Evolutionary conservation across 495 filamentous ascomycete genomes (phyloP).

Genomic region (Podospora sp.): DNA sequence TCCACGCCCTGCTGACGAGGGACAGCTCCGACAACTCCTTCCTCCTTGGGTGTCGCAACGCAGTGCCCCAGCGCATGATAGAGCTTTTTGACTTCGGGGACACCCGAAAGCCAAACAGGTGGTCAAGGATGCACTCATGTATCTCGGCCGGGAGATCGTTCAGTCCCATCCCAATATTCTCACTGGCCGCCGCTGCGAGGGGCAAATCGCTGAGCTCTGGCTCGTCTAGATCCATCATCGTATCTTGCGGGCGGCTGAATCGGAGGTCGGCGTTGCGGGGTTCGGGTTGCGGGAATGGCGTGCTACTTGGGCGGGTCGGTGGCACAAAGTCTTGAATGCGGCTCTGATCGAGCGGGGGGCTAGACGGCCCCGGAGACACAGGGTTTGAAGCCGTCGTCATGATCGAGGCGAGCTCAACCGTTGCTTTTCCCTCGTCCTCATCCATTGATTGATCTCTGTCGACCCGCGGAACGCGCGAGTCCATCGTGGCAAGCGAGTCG

Average conservation of each 20-base stretch:
- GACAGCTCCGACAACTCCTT: conserved; percentile 66
- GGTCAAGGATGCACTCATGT: conserved; percentile 69
- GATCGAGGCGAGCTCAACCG: conserved; percentile 50
- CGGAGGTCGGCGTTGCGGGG: conserved; percentile 45
- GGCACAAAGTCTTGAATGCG: conserved; percentile 53
- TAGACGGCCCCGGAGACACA: conserved; percentile 56
- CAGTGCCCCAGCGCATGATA: conserved; percentile 62
- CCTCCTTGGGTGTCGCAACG: conserved; percentile 66
- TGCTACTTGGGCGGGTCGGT: conserved; percentile 57
- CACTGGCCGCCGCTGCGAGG: conserved; percentile 28
- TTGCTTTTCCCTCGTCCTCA: conserved; percentile 46
- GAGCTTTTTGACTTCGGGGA: conserved; percentile 58
- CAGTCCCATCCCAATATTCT: conserved; percentile 48
- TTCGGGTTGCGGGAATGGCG: conserved; percentile 58
- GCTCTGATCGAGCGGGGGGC: conserved; percentile 51
- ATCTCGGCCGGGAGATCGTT: conserved; percentile 68
- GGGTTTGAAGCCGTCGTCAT: conserved; percentile 56
- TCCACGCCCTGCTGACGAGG: conserved; percentile 64
- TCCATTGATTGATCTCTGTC: conserved; percentile 35
- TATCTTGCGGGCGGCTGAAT: conserved; percentile 42
- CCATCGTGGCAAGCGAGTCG: conserved; percentile 32
- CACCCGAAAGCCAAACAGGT: conserved; percentile 66
- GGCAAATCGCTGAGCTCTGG: conserved; percentile 28
- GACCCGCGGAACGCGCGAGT: conserved; percentile 31
- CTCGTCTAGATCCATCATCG: conserved; percentile 29